Evolutionary conservation across 2,329 filamentous ascomycete genomes (phyloP).

Genomic region (Microascus cirrosus): DNA sequence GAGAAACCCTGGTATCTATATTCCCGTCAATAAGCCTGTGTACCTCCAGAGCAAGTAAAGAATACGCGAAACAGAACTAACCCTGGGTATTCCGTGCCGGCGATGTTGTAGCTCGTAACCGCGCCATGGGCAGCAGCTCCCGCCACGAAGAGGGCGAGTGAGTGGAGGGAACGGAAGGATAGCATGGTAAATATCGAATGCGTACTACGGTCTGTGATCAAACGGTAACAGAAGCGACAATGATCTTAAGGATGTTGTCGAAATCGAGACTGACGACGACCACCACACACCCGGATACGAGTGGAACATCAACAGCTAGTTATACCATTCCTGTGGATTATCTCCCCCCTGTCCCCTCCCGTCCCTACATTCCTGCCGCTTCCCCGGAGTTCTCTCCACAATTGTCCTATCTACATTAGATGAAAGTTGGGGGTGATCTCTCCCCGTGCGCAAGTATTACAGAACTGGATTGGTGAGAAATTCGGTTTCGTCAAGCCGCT

Average conservation of each 20-base stretch:
- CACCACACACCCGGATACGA: background rate
- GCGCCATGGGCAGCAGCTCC: conserved; percentile 21
- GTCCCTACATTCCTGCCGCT: background rate
- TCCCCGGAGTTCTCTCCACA: background rate
- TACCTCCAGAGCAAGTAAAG: background rate
- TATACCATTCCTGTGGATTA: background rate
- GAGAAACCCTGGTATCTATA: conserved; percentile 33
- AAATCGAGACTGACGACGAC: background rate
- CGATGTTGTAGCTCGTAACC: conserved; percentile 36
- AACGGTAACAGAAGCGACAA: background rate
- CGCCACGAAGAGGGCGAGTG: conserved; percentile 16
- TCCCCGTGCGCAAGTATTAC: background rate
- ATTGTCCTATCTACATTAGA: background rate
- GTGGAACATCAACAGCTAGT: background rate
- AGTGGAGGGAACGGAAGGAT: conserved; percentile 15
- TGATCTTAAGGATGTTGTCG: background rate
- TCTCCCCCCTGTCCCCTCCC: background rate
- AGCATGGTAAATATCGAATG: background rate
- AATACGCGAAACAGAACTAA: background rate
- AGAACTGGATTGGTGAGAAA: background rate
- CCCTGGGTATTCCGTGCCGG: conserved; percentile 27
- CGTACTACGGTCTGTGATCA: background rate
- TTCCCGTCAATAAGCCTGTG: background rate
- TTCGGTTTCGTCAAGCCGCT: background rate
- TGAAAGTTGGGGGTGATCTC: background rate